Conservation (phyloP, 768 basidiomycete genomes). For the Trametes cingulata region DNA sequence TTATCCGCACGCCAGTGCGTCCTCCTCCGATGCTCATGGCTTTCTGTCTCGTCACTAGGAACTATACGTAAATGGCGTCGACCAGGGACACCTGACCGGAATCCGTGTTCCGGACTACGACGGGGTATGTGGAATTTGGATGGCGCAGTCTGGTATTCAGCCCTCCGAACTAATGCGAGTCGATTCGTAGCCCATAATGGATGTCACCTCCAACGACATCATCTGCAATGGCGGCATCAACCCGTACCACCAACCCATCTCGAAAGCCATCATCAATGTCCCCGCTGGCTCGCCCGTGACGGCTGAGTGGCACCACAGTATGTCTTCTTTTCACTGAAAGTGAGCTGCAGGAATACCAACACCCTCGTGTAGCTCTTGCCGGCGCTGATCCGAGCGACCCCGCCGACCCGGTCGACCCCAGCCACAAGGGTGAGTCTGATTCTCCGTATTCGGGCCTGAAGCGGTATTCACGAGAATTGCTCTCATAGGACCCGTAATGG, state of each 20-base stretch:
- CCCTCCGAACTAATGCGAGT: background rate
- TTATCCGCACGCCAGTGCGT: background rate
- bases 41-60: conserved; percentile 32
- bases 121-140: conserved; percentile 39
- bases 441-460: background rate
- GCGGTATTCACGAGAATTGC: background rate
- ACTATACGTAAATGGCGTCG: conserved; percentile 53
- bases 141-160: background rate
- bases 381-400: conserved; percentile 50
- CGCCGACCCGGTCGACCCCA: conserved; percentile 48
- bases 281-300: conserved; percentile 55
- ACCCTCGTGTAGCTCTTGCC: conserved; percentile 29
- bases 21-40: background rate
- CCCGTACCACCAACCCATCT: conserved; percentile 51
- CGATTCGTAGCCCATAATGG: conserved; percentile 48
- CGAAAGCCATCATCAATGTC: conserved; percentile 45
- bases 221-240: conserved; percentile 66
- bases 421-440: conserved; percentile 48
- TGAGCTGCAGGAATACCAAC: background rate
- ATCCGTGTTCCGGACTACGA: conserved; percentile 51
- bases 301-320: conserved; percentile 53
- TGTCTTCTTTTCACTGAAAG: background rate
- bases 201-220: conserved; percentile 54
- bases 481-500: conserved; percentile 14
- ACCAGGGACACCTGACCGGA: conserved; percentile 45